These are phyloP conservation scores for Pyropia haitanensis DNA, from an alignment of 23 red algal genomes.

Conservation along the genomic window DNA sequence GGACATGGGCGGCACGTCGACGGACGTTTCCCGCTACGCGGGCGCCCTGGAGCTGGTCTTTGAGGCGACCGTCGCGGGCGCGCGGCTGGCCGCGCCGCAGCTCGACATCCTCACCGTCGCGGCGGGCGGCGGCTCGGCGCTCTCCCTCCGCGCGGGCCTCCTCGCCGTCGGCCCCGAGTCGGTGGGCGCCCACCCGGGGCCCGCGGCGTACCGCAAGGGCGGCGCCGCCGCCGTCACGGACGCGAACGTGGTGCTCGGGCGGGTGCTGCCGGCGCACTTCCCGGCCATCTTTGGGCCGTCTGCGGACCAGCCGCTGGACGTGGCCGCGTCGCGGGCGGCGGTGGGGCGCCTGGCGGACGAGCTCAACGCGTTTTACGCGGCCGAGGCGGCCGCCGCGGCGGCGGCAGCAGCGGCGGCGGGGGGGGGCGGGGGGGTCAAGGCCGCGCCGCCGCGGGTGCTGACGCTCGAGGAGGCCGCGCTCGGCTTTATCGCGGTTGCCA, in stretches of 20 bases:
- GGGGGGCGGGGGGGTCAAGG: not conserved
- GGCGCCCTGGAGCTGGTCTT: constrained; percentile 87
- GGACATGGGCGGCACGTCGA: constrained; percentile 99
- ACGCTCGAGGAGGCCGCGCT: constrained; percentile 72
- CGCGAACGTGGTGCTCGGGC: constrained; percentile 88
- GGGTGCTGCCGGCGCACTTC: constrained; percentile 74
- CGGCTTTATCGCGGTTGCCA: constrained; percentile 91
- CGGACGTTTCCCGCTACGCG: constrained; percentile 91
- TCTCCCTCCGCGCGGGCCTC: constrained; percentile 70
- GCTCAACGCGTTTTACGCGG: constrained; percentile 36
- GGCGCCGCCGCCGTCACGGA: constrained; percentile 88
- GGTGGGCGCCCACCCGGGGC: constrained; percentile 89
- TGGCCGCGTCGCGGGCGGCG: constrained; percentile 54
- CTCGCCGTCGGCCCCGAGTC: constrained; percentile 94
- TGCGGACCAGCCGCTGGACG: constrained; percentile 74
- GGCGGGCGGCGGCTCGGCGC: constrained; percentile 82
- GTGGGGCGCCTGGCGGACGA: constrained; percentile 35
- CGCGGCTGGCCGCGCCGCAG: constrained; percentile 94
- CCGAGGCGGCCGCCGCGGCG: constrained; percentile 9
- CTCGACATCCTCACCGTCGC: constrained; percentile 95
- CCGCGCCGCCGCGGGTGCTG: not conserved
- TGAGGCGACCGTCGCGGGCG: constrained; percentile 84
- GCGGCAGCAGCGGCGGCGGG: too few relatives aligned
- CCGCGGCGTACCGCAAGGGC: constrained; percentile 79
- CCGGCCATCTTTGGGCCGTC: constrained; percentile 87